Base-by-base conservation (phyloP, 2,329 filamentous ascomycete genomes). In the Gliomastix tumulicola region DNA sequence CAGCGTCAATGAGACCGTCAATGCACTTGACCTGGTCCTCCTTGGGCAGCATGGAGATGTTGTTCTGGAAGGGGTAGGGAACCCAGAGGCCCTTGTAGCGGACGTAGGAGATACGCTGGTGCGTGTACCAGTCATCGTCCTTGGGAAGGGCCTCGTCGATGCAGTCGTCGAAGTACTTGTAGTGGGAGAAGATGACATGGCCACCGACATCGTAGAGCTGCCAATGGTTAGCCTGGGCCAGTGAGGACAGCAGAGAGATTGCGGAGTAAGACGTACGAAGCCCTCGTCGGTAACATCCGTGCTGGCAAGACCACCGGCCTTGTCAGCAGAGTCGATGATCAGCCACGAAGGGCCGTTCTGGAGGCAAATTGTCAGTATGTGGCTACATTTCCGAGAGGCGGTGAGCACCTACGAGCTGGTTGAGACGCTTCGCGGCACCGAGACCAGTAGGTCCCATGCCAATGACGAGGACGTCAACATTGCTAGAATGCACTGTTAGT, bases 141-240 rank as follows among this genome's bases (percentile, higher is more conserved):
- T 88, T 88, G 54, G 92, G 92, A 30, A 98, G 82, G 36, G 92
- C 92, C 75, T 98, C 92, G 63, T 97, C 79, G 60, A 98, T 83
- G 72, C 87, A 94, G 74, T 98, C 92, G 69, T 98, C 92, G 63
- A 98, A 98, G 80, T 98, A 98, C 73, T 96, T 96, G 84, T 98
- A 98, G 79, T 96, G 89, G 53, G 89, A 96, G 78, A 96, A 96
- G 70, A 96, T 96, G 68, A 96, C 89, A 68, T 96, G 89, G 53
- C 89, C 89, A 61, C 89, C 89, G 53, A 98, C 92, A 68, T 98
- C 92, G 77, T 96, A 98, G 54, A 98, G 79, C 90, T 95, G 56
- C 17, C 41, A 20, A 11, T 11, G 21, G 35, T 38, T 53, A 53
- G 51, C 47, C 30, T 6, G 40, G 44, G 39, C 18, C 7, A n/a